Percentiles rank a stretch among this genome's conserved stretches.
Evolutionary conservation across 768 basidiomycete species (phyloP).

Genomic region (Tylopilus plumbeoviolaceoides): DNA sequence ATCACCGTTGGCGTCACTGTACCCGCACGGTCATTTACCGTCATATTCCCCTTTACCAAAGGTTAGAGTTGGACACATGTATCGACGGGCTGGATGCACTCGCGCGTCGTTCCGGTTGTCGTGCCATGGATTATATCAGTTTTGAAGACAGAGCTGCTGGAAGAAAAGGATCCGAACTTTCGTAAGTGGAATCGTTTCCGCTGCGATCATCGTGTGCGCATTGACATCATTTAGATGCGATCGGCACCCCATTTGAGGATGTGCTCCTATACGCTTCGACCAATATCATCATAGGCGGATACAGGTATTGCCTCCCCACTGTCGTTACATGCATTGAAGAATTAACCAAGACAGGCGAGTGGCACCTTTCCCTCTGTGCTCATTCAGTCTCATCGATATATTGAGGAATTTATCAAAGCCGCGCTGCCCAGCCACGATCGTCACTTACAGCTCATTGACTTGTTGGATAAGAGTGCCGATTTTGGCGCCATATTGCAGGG

Average conservation of each 20-base stretch:
- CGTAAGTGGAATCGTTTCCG: conserved; percentile 18
- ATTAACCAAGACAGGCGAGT: conserved; percentile 41
- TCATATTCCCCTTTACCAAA: conserved; percentile 17
- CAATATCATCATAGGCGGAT: conserved; percentile 33
- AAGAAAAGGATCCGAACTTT: conserved; percentile 23
- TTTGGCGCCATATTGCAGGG: too few species aligned
- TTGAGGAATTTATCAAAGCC: conserved; percentile 39
- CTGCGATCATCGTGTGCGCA: not conserved
- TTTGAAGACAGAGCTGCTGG: conserved; percentile 22
- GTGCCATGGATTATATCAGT: conserved; percentile 27
- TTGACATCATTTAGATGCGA: conserved; percentile 26
- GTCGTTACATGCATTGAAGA: conserved; percentile 44
- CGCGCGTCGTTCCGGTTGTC: conserved; percentile 15
- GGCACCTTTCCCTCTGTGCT: not conserved
- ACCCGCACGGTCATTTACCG: too few species aligned
- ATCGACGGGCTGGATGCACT: conserved; percentile 26
- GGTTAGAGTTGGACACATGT: conserved; percentile 17
- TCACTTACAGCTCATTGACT: conserved; percentile 35
- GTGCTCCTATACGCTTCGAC: conserved; percentile 31
- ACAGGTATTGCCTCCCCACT: conserved; percentile 35
- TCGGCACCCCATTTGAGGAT: conserved; percentile 35
- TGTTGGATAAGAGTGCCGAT: conserved; percentile 34
- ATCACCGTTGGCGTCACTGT: too few species aligned
- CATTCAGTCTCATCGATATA: not conserved
- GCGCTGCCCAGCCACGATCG: conserved; percentile 38